Percentiles rank a stretch among this genome's conserved stretches.
Conservation (phyloP, 441 rosid genomes). For the Oxalis stricta region DNA sequence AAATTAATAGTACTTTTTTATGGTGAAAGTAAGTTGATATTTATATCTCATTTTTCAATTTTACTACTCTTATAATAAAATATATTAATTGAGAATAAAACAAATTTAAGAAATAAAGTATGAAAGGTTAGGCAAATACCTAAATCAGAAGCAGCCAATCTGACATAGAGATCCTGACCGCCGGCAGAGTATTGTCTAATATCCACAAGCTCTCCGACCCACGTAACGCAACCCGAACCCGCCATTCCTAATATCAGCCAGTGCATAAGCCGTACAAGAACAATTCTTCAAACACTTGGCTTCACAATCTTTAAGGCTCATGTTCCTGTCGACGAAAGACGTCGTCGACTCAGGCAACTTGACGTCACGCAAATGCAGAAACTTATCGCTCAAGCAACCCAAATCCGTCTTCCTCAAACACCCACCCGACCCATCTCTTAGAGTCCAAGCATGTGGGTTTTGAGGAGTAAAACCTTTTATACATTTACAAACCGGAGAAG, state of each 20-base stretch:
- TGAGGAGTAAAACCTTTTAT: constrained; percentile 42
- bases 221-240: constrained; percentile 55
- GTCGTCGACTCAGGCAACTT: constrained; percentile 52
- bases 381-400: constrained; percentile 36
- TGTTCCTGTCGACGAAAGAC: constrained; percentile 26
- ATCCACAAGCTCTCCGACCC: constrained; percentile 22
- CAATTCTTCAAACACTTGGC: constrained; percentile 37
- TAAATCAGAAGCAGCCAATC: constrained; percentile 31
- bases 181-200: constrained; percentile 18
- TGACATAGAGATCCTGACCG: constrained; percentile 25
- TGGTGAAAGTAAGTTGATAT: no score
- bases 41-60: no score
- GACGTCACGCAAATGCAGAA: constrained; percentile 33
- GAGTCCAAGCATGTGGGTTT: constrained; percentile 40
- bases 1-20: no score
- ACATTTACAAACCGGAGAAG: constrained; percentile 66
- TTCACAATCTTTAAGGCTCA: constrained; percentile 39
- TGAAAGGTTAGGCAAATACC: constrained; percentile 11
- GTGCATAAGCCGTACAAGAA: constrained; percentile 63
- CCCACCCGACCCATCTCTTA: constrained; percentile 59
- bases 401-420: constrained; percentile 39
- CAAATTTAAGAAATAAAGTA: background rate
- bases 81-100: background rate
- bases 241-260: constrained; percentile 27
- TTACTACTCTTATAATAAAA: no score